Evolutionary conservation across 148 eudicot genomes (phyloP), one percentile per base, ranked within the genome.

Genomic region (Rhododendron simsii): DNA sequence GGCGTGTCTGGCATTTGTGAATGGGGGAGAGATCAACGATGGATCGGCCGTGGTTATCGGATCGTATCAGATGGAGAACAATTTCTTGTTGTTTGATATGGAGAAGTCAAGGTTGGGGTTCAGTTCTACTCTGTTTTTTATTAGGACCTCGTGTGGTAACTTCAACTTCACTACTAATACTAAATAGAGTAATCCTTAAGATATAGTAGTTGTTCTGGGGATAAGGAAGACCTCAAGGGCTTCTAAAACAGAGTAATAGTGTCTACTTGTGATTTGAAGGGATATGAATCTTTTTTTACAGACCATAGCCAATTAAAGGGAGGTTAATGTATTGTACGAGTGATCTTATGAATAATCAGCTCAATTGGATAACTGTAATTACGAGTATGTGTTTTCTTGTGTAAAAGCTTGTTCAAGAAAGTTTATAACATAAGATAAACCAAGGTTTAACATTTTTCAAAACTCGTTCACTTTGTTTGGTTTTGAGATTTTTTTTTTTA

Each of bases 1-100:
- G 78, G 90, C 90, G 1, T 90, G 92, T 76, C 87, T 91, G 5
- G 94, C 91, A 2, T 90, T 92, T 80, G 92, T 92, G 0, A 86
- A 92, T 7, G 92, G 91, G 50, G 91, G 94, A 10, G 48, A 63
- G 74, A 75, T 26, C 30, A 88, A 88, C 2, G 86, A 86, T 28
- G 89, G 78, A 39, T 89, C 86, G 1, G 82, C 76, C 39, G 76
- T 89, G 50, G 92, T 91, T 65, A 89, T 90, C 8, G 91, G 91
- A 21, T 85, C 90, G 26, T 88, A 81, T 73, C 92, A 92, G 84
- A 89, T 90, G 86, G 90, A 92, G 85, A 78, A 92, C 67, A 90
- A 89, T 47, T 89, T 92, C 86, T 74, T 92, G 83, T 48, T 81
- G 57, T 90, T 91, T 86, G 92, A 91, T 87, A 26, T 88, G 84